Base-by-base conservation (phyloP, 1,284 basidiomycete genomes). In the Clitocybe nebularis region DNA sequence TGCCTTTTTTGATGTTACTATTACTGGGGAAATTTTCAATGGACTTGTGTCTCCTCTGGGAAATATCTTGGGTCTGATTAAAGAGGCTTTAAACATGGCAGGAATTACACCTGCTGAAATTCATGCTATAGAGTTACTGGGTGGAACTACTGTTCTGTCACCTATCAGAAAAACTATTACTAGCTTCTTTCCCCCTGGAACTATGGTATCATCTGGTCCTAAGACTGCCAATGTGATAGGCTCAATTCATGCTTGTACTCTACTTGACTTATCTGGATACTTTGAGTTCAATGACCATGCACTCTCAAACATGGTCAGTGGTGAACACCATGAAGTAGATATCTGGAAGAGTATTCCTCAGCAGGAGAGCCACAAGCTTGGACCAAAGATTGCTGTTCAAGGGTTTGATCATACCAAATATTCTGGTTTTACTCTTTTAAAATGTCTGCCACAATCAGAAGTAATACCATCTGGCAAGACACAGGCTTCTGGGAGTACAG, bases 131-230 rank as follows among this genome's bases (percentile, higher is more conserved):
- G 19, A 25, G 1, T 14, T 44, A 9, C 37, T 23, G 21, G 43
- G 43, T 39, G 37, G 37, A 10, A 35, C 36, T 11, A 26, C 21
- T 14, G 11, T 20, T 3, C 19, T 44, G 13, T 25, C 39, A n/a
- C 36, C 38, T 11, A 36, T 44, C 14, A 22, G 26, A 28, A 37
- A 44, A 7, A 35, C 24, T 21, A 34, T 44, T 6, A 24, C 22
- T 16, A 35, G 43, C 16, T 16, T 40, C 19, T 39, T 44, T 24
- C 37, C 43, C 20, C 10, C 19, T 4, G 30, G 21, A 39, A 29
- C 26, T 14, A 8, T 39, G 20, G 13, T 44, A 2, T 17, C 34
- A 14, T 11, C 5, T 13, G 25, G 23, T 17, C 34, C 23, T 4
- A 22, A 33, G 16, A 39, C 21, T 9, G 6, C 21, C 8, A 28